Evolutionary conservation across 495 filamentous ascomycete genomes (phyloP).

Genomic region (Platismatia glauca): DNA sequence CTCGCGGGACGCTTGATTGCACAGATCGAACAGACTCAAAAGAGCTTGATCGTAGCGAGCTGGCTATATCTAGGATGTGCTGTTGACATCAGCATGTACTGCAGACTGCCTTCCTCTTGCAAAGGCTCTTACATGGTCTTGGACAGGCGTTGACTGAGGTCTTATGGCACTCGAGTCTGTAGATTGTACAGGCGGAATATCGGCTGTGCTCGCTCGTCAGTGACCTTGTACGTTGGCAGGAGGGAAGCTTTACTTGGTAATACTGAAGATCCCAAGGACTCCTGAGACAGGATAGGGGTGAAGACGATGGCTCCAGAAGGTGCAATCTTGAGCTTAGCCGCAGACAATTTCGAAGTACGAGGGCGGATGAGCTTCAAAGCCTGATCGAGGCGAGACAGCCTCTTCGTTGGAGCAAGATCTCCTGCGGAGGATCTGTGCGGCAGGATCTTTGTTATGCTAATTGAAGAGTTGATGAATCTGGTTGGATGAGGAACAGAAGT

Average conservation of each 20-base stretch:
- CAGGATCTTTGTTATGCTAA: not conserved
- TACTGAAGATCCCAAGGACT: not conserved
- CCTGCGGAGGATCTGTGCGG: not conserved
- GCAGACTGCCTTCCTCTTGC: not conserved
- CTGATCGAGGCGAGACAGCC: not conserved
- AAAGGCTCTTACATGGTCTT: not conserved
- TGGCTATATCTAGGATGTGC: not conserved
- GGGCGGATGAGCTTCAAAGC: not conserved
- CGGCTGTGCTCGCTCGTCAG: not conserved
- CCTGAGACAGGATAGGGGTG: not conserved
- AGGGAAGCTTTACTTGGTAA: not conserved
- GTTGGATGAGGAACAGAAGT: not conserved
- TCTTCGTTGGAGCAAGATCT: not conserved
- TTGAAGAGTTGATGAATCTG: not conserved
- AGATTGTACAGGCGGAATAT: not conserved
- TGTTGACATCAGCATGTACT: not conserved
- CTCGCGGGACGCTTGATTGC: not conserved
- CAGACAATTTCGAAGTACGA: not conserved
- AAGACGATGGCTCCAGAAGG: conserved; percentile 5
- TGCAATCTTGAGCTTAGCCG: not conserved
- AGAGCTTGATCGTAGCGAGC: not conserved
- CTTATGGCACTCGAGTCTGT: not conserved
- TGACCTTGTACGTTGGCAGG: not conserved
- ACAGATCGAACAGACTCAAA: not conserved
- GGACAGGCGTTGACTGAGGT: not conserved